phyloP scores from a whole-genome alignment of 345 rosid species.

The Diplotaxis tenuifolia region DNA sequence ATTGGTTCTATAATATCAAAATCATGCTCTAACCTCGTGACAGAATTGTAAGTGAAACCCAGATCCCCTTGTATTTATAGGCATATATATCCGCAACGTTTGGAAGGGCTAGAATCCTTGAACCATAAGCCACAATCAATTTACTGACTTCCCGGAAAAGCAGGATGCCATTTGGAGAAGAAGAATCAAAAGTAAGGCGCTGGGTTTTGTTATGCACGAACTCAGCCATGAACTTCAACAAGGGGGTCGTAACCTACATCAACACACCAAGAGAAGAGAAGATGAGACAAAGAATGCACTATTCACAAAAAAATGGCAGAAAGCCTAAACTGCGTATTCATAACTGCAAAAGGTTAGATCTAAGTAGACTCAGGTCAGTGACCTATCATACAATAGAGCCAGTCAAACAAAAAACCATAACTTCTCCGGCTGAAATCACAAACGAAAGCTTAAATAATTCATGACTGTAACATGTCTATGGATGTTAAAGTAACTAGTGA shows the following conservation, averaged over 20 bases:
- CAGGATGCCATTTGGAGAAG: conserved; percentile 98
- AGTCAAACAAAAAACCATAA: conserved; percentile 88
- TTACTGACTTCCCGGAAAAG: conserved; percentile 99
- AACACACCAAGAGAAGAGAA: conserved; percentile 20
- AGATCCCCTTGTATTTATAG: conserved; percentile 95
- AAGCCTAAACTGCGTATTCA: too few relatives aligned
- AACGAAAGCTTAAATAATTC: conserved; percentile 8
- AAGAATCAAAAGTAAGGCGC: conserved; percentile 90
- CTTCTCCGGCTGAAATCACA: conserved; percentile 78
- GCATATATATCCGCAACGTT: conserved; percentile 90
- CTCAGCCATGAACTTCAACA: conserved; percentile 97
- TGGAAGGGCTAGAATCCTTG: conserved; percentile 92
- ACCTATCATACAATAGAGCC: too few relatives aligned
- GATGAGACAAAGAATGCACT: conserved; percentile 17
- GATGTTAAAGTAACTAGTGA: conserved; percentile 17
- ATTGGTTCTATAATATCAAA: conserved; percentile 12
- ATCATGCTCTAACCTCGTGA: conserved; percentile 70
- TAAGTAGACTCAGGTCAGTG: too few relatives aligned
- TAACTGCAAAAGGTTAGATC: too few relatives aligned
- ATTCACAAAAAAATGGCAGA: background rate
- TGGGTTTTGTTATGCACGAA: conserved; percentile 96
- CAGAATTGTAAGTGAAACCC: conserved; percentile 88
- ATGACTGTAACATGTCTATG: conserved; percentile 11
- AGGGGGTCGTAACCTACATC: conserved; percentile 88
- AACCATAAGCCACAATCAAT: conserved; percentile 88